phyloP scores from a whole-genome alignment of 2,329 filamentous ascomycete genomes.

The Pezicula radicicola region DNA sequence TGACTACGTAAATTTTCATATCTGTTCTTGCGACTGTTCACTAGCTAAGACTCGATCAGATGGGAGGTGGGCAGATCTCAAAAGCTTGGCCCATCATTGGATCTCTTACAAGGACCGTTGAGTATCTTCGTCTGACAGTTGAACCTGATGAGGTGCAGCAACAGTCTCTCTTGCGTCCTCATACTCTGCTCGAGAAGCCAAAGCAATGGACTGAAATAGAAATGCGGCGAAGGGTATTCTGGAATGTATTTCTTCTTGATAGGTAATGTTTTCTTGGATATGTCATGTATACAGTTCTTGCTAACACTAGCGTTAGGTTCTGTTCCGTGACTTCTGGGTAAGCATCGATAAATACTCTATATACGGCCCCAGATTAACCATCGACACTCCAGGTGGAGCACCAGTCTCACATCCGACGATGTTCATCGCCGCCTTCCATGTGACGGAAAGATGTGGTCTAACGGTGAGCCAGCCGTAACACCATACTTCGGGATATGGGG shows the following conservation, averaged over 20 bases:
- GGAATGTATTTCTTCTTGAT: conserved; percentile 32
- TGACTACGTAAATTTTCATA: conserved; percentile 14
- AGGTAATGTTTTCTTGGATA: conserved; percentile 12
- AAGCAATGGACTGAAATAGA: conserved; percentile 26
- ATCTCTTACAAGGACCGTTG: conserved; percentile 27
- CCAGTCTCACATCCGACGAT: conserved; percentile 27
- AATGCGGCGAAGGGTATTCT: conserved; percentile 28
- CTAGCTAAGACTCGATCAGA: conserved; percentile 11
- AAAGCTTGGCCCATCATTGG: conserved; percentile 30
- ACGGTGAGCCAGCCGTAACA: conserved; percentile 21
- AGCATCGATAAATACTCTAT: not conserved
- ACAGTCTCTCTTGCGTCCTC: conserved; percentile 14
- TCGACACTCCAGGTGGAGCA: conserved; percentile 20
- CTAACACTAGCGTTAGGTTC: conserved; percentile 13
- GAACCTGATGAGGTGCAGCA: conserved; percentile 10
- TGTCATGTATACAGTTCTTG: not conserved
- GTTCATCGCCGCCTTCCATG: conserved; percentile 26
- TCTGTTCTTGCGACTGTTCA: not conserved
- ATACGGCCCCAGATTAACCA: not conserved
- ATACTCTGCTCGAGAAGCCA: conserved; percentile 14
- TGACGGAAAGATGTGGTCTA: conserved; percentile 25
- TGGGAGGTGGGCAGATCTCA: conserved; percentile 17
- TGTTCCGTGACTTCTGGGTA: conserved; percentile 25
- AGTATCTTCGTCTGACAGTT: conserved; percentile 20
- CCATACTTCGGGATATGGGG: conserved; percentile 32